Percentiles rank a stretch among this genome's conserved stretches.
Conservation (phyloP, 305 asterid genomes). For the Fraxinus latifolia region DNA sequence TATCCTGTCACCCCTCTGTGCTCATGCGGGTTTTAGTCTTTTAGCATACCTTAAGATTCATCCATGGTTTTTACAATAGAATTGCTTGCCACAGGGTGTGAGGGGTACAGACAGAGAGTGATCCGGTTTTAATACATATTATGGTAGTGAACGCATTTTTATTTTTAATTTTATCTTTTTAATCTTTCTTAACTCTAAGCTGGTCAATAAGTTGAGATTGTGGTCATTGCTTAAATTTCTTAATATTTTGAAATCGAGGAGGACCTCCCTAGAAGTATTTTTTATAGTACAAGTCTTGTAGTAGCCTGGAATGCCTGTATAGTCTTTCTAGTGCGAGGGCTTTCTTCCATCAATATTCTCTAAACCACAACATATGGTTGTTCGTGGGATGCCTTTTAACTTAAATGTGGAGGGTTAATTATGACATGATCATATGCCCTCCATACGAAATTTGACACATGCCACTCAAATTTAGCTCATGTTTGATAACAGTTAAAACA, state of each 20-base stretch:
- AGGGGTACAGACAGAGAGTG: neutral
- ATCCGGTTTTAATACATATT: neutral
- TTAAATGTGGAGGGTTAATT: neutral
- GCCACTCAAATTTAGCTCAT: neutral
- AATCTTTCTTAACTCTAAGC: neutral
- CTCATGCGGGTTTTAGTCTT: neutral
- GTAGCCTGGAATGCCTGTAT: neutral
- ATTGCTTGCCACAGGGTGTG: neutral
- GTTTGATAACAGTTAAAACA: too few species aligned
- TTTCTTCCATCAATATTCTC: neutral
- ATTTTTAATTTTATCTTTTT: neutral
- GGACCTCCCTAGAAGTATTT: neutral
- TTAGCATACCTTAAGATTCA: neutral
- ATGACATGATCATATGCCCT: neutral
- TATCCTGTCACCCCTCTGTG: neutral
- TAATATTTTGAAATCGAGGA: neutral
- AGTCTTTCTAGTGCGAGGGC: neutral
- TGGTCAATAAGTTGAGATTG: neutral
- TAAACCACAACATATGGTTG: neutral
- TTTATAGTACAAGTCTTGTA: neutral
- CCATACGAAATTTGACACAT: neutral
- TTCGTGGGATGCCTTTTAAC: neutral
- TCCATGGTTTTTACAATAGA: neutral
- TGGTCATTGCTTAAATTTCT: neutral
- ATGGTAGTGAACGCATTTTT: neutral